Base-by-base conservation (phyloP, 2,329 filamentous ascomycete genomes). In the Colletotrichum falcatum region DNA sequence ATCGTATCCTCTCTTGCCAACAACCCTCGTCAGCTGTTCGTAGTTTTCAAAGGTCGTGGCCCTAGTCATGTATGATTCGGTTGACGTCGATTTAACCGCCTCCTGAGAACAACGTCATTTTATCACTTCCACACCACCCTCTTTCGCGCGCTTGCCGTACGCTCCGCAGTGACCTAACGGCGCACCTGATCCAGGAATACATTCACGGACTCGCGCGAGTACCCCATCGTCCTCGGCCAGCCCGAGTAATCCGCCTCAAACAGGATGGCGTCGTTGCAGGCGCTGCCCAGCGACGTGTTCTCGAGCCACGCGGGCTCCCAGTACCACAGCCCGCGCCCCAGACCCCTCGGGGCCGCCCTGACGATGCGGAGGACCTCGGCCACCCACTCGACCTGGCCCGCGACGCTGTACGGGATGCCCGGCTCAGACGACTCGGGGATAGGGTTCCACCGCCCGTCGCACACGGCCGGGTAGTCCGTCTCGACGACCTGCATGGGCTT, bases 401-500 rank as follows among this genome's bases (percentile, higher is more conserved):
- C 58, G 5, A 70, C 67, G 44, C 44, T 70, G 37, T 70, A 70
- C 3, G 67, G 67, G 54, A 70, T 70, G 44, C 64, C 58, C 9
- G 67, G 67, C 67, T 70, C 64, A 30, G 67, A 70, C 1, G 58
- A 62, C 56, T 46, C 48, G 20, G 67, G 67, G 4, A 70, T 67
- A 11, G 67, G 67, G 64, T 63, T 70, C 67, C 67, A 70, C 30
- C 16, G 54, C 28, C 67, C 67, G 58, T 67, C 51, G 58, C 67
- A 70, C 18, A 70, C 28, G n/a, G 67, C 67, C 23, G 67, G 67
- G 46, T 70, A 70, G 53, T 70, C 64, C 44, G 67, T 70, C 53
- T 70, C 67, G 18, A 70, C 67, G 7, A 70, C 65, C 67, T 70
- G 67, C 35, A 61, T 51, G 18, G 67, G 67, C 46, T 70, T 70